Conservation (phyloP, 2,329 filamentous ascomycete species). For the Sporothrix inflata region DNA sequence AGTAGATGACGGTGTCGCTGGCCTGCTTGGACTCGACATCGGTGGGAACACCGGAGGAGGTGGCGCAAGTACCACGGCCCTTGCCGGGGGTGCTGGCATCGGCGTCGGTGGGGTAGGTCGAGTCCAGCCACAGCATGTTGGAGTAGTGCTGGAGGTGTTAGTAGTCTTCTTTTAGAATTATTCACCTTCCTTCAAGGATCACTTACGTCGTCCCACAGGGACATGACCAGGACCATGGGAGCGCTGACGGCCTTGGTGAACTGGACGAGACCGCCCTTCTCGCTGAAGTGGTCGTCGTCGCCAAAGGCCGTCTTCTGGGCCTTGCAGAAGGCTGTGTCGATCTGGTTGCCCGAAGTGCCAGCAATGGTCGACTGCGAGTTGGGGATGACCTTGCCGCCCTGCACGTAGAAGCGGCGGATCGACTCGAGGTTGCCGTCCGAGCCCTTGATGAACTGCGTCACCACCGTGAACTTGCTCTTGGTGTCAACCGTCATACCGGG, state of each 20-base stretch:
- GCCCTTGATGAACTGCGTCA: conserved; percentile 61
- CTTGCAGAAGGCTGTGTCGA: conserved; percentile 59
- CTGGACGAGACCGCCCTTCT: conserved; percentile 56
- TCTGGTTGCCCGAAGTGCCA: conserved; percentile 40
- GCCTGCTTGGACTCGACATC: conserved; percentile 46
- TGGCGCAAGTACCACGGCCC: conserved; percentile 51
- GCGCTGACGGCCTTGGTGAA: conserved; percentile 56
- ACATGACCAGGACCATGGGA: conserved; percentile 67
- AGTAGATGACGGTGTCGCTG: conserved; percentile 45
- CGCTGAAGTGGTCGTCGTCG: conserved; percentile 54
- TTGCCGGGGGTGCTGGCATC: conserved; percentile 45
- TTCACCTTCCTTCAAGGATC: not conserved
- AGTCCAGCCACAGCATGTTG: conserved; percentile 67
- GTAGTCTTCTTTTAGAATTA: conserved; percentile 34
- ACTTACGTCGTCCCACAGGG: conserved; percentile 59
- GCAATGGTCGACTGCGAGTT: conserved; percentile 46
- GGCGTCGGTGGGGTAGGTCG: conserved; percentile 53
- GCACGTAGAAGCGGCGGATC: conserved; percentile 64
- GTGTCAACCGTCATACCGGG: conserved; percentile 60
- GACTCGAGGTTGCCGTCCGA: conserved; percentile 54
- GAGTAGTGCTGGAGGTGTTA: conserved; percentile 49
- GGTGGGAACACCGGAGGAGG: conserved; percentile 49
- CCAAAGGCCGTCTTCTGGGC: conserved; percentile 57
- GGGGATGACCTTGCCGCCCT: conserved; percentile 59
- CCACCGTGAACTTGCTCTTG: conserved; percentile 59